These are phyloP conservation scores for Lojkania enalia DNA, from an alignment of 2,329 filamentous ascomycete genomes.

Conservation along the genomic window DNA sequence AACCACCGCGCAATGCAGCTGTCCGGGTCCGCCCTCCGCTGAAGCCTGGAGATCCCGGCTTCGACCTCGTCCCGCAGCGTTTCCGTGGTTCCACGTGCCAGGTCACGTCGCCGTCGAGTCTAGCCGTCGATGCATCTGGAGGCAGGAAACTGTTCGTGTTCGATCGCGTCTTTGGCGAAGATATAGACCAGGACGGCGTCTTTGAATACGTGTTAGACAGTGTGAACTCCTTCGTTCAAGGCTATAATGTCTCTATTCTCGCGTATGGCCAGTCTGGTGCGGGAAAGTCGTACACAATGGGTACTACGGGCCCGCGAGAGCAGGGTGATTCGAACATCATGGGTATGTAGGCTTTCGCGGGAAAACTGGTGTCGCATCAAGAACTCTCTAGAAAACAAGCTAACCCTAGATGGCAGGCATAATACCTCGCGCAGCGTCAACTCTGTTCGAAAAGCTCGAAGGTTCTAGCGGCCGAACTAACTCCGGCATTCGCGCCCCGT, in stretches of 20 bases:
- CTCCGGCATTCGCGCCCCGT: slow-evolving; percentile 78
- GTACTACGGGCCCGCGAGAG: slow-evolving; percentile 83
- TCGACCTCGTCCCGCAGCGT: slow-evolving; percentile 90
- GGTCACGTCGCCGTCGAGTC: slow-evolving; percentile 79
- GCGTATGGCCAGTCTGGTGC: slow-evolving; percentile 97
- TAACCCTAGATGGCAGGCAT: slow-evolving; percentile 66
- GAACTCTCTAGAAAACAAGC: slow-evolving; percentile 8
- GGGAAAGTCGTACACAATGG: slow-evolving; percentile 99
- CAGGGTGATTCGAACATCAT: slow-evolving; percentile 71
- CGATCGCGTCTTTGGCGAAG: slow-evolving; percentile 87
- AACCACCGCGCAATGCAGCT: slow-evolving; percentile 58
- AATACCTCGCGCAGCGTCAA: slow-evolving; percentile 86
- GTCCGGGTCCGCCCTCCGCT: slow-evolving; percentile 91
- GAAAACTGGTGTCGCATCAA: slow-evolving; percentile 17
- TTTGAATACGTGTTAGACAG: slow-evolving; percentile 95
- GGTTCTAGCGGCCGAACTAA: slow-evolving; percentile 66
- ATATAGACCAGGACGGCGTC: slow-evolving; percentile 81
- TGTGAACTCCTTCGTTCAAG: slow-evolving; percentile 85
- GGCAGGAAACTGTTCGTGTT: slow-evolving; percentile 96
- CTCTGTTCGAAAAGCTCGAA: slow-evolving; percentile 86
- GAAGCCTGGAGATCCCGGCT: slow-evolving; percentile 82
- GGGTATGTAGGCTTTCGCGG: slow-evolving; percentile 71
- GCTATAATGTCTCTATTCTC: slow-evolving; percentile 97
- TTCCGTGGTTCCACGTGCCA: slow-evolving; percentile 94
- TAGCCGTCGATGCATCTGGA: slow-evolving; percentile 87